Evolutionary conservation across 257 asterid species (phyloP), one percentile per base, ranked within the genome.

Genomic region (Nicotiana noctiflora): DNA sequence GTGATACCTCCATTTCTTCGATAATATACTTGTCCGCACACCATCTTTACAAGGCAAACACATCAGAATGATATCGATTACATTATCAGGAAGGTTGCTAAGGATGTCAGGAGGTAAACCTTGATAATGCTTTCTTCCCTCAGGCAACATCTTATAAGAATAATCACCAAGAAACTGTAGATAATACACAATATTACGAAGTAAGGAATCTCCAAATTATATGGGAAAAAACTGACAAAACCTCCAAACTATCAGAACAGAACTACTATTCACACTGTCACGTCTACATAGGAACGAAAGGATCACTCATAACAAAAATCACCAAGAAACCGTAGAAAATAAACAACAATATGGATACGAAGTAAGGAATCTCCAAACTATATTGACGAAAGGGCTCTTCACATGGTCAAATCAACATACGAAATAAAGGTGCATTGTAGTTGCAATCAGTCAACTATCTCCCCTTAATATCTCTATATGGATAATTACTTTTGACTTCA

Each of bases 1-100:
- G 27, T 66, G 52, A 66, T 66, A 32, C 75, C 75, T 66, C 75
- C 75, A 66, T 66, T 46, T n/a, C 49, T 34, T 66, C 11, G 75
- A 18, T 18, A 66, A 66, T 7, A 66, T 18, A 52, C 75, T 66
- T 66, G 53, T 66, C 75, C 52, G 18, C 52, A 34, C 75, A 66
- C 52, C 75, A 17, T 66, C 75, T 34, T 66, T 11, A 66, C 53
- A 66, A 66, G 53, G 75, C 17, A 66, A 66, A 40, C 4, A 6
- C 53, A 66, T 4, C 53, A 66, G 17, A 66, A 34, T 34, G 75
- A 8, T 14, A 66, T 66, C 75, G 2, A 66, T 34, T 66, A 66
- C 52, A n/a, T 66, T 34, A 11, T 34, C 12, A n/a, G 75, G 75
- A 37, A 66, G 75, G 29, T 9, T 18, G 23, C 29, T 66, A 19